Base-by-base conservation (phyloP, 345 rosid genomes). In the Kernera saxatilis region DNA sequence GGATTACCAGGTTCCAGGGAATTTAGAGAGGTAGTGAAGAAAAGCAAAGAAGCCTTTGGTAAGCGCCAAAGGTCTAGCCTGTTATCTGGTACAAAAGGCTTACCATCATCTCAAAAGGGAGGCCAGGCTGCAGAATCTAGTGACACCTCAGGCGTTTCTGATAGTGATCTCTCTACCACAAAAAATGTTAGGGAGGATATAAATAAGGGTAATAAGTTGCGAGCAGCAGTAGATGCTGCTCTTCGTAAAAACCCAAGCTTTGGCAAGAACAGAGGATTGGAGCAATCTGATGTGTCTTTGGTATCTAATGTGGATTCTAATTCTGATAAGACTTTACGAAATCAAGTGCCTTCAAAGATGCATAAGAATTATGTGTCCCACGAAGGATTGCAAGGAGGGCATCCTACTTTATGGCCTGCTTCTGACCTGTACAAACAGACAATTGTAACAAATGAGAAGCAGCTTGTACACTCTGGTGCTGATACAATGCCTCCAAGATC, bases 221-320 rank as follows among this genome's bases (percentile, higher is more conserved):
- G 87, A 80, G 87, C 92, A 72, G 91, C 97, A 21, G 84, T 92
- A 72, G 92, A 88, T 65, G 92, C 91, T 40, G 87, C 94, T 56
- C 85, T 84, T 64, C 88, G 84, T 51, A 88, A 88, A 79, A 85
- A 80, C 82, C 94, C 96, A 23, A 89, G 83, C 77, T 80, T 82
- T 76, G 77, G 83, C 77, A 89, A 81, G 83, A 87, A 79, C 52
- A 80, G 78, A 75, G 83, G 64, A 68, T 41, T 49, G 61, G 88
- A 85, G 69, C 87, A 79, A 53, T 74, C 79, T 37, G 91, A 84
- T 57, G 82, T 77, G 51, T 35, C 81, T 13, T 77, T 82, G 55
- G 50, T 76, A 6, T 67, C 85, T 55, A 80, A 58, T 58, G 73
- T 79, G 69, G 89, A 82, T 58, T 63, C 67, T 64, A 74, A 37